Conservation (phyloP, 768 basidiomycete genomes). For the Phanerochaete sordida region DNA sequence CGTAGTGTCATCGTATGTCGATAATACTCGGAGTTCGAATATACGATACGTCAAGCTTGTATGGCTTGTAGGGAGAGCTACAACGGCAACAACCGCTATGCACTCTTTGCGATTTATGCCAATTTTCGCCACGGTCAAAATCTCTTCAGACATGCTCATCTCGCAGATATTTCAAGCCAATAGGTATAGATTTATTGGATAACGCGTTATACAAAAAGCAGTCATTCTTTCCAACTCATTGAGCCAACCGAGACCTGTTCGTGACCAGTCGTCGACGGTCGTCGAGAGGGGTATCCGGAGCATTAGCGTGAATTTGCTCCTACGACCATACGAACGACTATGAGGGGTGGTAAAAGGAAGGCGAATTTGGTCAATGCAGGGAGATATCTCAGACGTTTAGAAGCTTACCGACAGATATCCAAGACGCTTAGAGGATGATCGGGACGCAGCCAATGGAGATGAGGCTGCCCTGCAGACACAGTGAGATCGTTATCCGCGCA, state of each 20-base stretch:
- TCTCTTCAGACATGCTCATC: too few species aligned
- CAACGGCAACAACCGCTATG: too few species aligned
- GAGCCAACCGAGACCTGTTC: background rate
- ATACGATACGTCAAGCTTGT: background rate
- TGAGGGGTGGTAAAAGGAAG: too few species aligned
- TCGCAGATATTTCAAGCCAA: background rate
- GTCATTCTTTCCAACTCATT: background rate
- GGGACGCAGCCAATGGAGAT: slow-evolving; percentile 15
- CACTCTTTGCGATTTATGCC: too few species aligned
- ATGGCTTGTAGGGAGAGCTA: too few species aligned
- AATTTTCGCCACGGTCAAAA: too few species aligned
- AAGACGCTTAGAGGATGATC: slow-evolving; percentile 1
- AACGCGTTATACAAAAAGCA: background rate
- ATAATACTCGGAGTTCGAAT: background rate
- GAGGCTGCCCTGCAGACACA: background rate
- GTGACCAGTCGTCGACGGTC: too few species aligned
- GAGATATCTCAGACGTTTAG: too few species aligned
- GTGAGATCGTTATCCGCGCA: background rate
- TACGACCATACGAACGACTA: too few species aligned
- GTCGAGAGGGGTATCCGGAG: too few species aligned
- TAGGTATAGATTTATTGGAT: background rate
- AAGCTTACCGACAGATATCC: background rate
- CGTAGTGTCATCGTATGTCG: background rate
- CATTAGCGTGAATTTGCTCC: too few species aligned
- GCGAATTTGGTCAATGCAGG: too few species aligned